These are phyloP conservation scores for Paramecium primaurelia DNA, from an alignment of 73 alveolate species.

Conservation along the genomic window DNA sequence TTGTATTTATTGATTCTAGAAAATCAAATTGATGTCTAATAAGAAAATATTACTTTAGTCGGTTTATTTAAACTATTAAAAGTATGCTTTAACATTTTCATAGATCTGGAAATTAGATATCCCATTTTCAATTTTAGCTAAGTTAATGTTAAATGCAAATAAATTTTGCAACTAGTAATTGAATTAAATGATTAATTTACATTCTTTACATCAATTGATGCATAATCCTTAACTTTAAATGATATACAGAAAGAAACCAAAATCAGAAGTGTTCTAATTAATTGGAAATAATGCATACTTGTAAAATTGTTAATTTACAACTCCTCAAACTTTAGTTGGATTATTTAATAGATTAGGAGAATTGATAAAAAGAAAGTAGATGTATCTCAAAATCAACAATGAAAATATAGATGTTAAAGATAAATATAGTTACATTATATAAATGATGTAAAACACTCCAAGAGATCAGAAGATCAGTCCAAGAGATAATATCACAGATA, in stretches of 20 bases:
- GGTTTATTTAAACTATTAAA: background rate
- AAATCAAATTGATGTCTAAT: background rate
- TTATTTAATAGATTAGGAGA: background rate
- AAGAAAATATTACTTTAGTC: background rate
- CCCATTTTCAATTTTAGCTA: conserved; percentile 1
- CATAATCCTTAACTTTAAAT: background rate
- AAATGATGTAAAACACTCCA: background rate
- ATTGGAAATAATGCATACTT: background rate
- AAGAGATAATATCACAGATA: background rate
- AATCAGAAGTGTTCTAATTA: background rate
- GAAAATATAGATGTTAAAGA: background rate
- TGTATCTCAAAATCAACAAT: background rate
- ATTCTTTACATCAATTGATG: background rate
- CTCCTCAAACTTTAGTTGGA: conserved; percentile 3
- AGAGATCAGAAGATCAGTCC: background rate
- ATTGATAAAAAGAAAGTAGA: background rate
- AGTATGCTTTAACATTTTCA: background rate
- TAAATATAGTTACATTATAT: background rate
- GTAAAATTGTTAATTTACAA: background rate
- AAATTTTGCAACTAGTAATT: background rate
- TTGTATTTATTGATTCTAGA: background rate
- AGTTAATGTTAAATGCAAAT: background rate
- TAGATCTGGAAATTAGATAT: conserved; percentile 23
- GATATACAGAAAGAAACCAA: background rate
- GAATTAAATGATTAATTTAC: background rate